phyloP scores from a whole-genome alignment of 2,329 filamentous ascomycete genomes.

The Pyrenochaeta sp. region DNA sequence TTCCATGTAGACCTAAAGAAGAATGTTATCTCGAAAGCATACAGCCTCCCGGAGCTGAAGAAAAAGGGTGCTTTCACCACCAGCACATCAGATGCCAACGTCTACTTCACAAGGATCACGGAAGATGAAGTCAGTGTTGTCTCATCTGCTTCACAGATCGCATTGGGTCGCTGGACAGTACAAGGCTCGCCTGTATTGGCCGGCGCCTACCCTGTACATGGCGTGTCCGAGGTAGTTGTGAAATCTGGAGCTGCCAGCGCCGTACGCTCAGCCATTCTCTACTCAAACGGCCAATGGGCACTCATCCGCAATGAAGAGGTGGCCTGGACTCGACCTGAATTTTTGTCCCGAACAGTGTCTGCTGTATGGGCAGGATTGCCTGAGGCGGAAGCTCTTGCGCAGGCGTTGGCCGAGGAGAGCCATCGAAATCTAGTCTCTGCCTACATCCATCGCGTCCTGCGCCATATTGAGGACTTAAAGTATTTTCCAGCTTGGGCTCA shows the following conservation, averaged over 20 bases:
- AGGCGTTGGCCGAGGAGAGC: conserved; percentile 84
- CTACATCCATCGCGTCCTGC: conserved; percentile 86
- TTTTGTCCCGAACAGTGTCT: conserved; percentile 79
- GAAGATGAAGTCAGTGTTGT: conserved; percentile 76
- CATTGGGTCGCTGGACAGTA: conserved; percentile 77
- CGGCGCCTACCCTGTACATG: conserved; percentile 64
- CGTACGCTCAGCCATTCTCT: conserved; percentile 76
- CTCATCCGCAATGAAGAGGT: conserved; percentile 82
- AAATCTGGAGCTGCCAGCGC: conserved; percentile 75
- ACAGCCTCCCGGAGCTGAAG: conserved; percentile 75
- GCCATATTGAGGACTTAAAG: conserved; percentile 81
- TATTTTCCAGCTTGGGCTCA: conserved; percentile 78
- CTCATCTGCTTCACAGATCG: conserved; percentile 78
- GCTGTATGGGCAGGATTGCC: conserved; percentile 83
- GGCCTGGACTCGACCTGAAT: conserved; percentile 84
- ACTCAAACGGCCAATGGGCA: conserved; percentile 76
- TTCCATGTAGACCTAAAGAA: conserved; percentile 82
- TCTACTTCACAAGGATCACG: conserved; percentile 88
- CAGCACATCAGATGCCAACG: conserved; percentile 78
- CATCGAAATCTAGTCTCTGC: conserved; percentile 81
- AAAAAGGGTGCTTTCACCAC: conserved; percentile 80
- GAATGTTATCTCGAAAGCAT: conserved; percentile 75
- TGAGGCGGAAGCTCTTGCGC: conserved; percentile 75
- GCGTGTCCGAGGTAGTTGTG: conserved; percentile 82
- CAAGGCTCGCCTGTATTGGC: conserved; percentile 51